phyloP scores from a whole-genome alignment of 148 eudicot genomes.

The Amaranthus palmeri region DNA sequence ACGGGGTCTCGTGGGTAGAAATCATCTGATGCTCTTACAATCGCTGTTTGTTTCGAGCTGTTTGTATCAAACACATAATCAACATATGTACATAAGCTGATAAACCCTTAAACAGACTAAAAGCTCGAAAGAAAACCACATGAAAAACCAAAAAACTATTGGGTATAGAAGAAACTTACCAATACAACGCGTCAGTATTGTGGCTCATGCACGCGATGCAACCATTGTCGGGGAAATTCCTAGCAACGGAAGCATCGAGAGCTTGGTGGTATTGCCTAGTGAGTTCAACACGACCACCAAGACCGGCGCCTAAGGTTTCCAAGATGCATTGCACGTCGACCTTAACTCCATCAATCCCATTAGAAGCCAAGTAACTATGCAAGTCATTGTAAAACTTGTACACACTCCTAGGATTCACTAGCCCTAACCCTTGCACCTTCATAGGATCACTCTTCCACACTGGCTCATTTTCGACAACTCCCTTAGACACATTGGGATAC shows the following conservation, averaged over 20 bases:
- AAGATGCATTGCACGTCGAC: conserved; percentile 79
- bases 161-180: conserved; percentile 29
- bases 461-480: conserved; percentile 68
- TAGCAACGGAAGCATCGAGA: conserved; percentile 66
- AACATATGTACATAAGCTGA: neutral
- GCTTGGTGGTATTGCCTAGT: conserved; percentile 80
- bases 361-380: conserved; percentile 60
- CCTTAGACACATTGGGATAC: conserved; percentile 52
- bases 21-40: conserved; percentile 92
- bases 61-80: neutral
- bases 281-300: conserved; percentile 72
- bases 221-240: conserved; percentile 76
- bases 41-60: conserved; percentile 78
- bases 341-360: conserved; percentile 86
- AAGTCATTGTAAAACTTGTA: conserved; percentile 67
- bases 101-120: neutral
- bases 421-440: conserved; percentile 65
- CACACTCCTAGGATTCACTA: conserved; percentile 64
- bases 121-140: neutral
- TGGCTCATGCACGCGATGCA: conserved; percentile 97
- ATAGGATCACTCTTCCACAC: conserved; percentile 56
- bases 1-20: conserved; percentile 77
- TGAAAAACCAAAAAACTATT: neutral
- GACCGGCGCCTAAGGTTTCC: conserved; percentile 74
- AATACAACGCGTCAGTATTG: conserved; percentile 64